phyloP scores from a whole-genome alignment of 331 rosid species.

The Pyracantha coccinea region DNA sequence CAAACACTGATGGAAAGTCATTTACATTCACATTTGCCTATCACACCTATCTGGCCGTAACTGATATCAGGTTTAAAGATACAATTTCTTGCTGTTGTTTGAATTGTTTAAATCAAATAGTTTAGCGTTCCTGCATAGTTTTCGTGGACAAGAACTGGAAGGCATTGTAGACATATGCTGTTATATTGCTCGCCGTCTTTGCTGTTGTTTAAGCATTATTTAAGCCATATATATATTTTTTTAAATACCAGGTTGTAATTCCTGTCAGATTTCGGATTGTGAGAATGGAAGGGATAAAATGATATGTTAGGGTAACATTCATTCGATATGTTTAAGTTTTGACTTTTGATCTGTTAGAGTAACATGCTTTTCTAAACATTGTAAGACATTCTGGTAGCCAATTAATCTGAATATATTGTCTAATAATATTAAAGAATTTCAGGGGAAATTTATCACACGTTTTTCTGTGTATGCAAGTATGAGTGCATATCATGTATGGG shows the following conservation, averaged over 20 bases:
- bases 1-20: conserved; percentile 51
- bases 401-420: background rate
- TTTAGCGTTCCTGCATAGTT: background rate
- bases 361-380: background rate
- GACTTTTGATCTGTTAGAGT: background rate
- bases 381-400: background rate
- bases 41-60: conserved; percentile 50
- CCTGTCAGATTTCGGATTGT: background rate
- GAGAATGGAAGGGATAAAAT: background rate
- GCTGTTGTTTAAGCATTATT: background rate
- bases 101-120: background rate
- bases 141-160: background rate
- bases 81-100: background rate
- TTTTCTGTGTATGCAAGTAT: background rate
- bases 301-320: background rate
- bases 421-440: background rate
- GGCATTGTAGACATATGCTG: background rate
- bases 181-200: background rate
- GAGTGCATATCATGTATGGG: background rate
- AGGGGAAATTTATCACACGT: background rate
- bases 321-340: background rate
- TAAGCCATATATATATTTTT: background rate
- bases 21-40: conserved; percentile 63
- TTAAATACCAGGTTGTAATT: background rate
- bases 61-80: conserved; percentile 54